A percentile compares a stretch with the other conserved stretches of the same genome.
Conservation (phyloP, 129 eudicot genomes). For the Centrapalus pauciflorus region DNA sequence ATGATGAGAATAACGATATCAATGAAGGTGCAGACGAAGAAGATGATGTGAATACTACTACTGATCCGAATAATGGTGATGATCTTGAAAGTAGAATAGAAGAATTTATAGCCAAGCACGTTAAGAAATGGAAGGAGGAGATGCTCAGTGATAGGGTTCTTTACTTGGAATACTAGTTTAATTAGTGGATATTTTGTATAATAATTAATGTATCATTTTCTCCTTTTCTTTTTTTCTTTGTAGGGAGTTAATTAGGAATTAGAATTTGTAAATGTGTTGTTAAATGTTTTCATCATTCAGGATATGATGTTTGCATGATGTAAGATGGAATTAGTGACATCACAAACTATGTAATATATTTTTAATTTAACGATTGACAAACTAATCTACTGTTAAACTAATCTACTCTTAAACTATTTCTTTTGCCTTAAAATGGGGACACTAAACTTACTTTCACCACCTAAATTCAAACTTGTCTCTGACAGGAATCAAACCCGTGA, state of each 20-base stretch:
- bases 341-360: not conserved
- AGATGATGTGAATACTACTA: slow-evolving; percentile 3
- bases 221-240: not conserved
- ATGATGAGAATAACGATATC: slow-evolving; percentile 25
- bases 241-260: slow-evolving; percentile 14
- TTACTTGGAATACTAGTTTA: slow-evolving; percentile 22
- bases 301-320: slow-evolving; percentile 9
- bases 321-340: not conserved
- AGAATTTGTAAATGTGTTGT: not conserved
- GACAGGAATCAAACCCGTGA: too few relatives aligned
- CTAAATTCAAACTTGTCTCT: too few relatives aligned
- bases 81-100: slow-evolving; percentile 22
- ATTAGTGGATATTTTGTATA: not conserved
- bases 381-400: too few relatives aligned
- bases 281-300: slow-evolving; percentile 10
- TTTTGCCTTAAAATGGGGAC: too few relatives aligned
- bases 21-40: slow-evolving; percentile 25
- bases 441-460: too few relatives aligned
- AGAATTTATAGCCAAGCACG: slow-evolving; percentile 30
- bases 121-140: slow-evolving; percentile 36
- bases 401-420: too few relatives aligned
- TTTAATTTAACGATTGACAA: too few relatives aligned
- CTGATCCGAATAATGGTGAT: slow-evolving; percentile 9
- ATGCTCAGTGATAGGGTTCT: slow-evolving; percentile 21
- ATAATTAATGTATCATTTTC: not conserved